Conservation (phyloP, 1,284 basidiomycete genomes). For the Pterulicium gracile region DNA sequence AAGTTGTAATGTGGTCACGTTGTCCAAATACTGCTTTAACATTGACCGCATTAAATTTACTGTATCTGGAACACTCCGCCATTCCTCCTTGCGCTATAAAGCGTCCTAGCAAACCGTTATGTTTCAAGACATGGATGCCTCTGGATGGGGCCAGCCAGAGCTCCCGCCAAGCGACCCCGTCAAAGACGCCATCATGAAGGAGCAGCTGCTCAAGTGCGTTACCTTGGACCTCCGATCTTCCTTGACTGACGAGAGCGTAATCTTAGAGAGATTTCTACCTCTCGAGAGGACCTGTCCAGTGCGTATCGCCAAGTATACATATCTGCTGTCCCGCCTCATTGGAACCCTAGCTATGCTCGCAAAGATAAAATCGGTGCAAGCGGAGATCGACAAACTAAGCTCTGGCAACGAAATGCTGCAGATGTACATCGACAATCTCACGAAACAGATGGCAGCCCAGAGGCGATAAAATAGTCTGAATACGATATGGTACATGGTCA, state of each 20-base stretch:
- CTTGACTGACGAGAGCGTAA: no score
- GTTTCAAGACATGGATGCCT: constrained; percentile 45
- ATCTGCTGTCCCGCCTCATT: constrained; percentile 1
- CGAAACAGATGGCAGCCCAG: constrained; percentile 71
- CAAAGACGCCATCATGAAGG: constrained; percentile 65
- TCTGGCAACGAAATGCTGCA: constrained; percentile 76
- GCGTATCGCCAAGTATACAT: constrained; percentile 15
- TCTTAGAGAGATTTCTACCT: constrained; percentile 56
- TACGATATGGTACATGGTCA: no score
- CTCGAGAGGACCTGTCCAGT: constrained; percentile 69
- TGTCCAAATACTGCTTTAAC: constrained; percentile 22
- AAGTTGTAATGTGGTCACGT: background rate
- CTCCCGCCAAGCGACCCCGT: constrained; percentile 48
- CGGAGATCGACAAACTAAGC: constrained; percentile 64
- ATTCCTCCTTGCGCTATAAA: no score
- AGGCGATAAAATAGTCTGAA: constrained; percentile 34
- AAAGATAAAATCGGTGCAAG: constrained; percentile 59
- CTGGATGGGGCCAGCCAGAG: constrained; percentile 45
- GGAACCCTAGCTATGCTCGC: constrained; percentile 44
- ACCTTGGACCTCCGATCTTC: constrained; percentile 1
- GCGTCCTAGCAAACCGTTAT: no score
- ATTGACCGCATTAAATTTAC: no score
- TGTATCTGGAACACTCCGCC: no score
- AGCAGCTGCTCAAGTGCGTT: constrained; percentile 45
- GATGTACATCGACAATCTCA: constrained; percentile 83